Evolutionary conservation across 2,329 filamentous ascomycete species (phyloP), one percentile per base, ranked within the genome.

Genomic region (Alternaria novae-zelandiae): DNA sequence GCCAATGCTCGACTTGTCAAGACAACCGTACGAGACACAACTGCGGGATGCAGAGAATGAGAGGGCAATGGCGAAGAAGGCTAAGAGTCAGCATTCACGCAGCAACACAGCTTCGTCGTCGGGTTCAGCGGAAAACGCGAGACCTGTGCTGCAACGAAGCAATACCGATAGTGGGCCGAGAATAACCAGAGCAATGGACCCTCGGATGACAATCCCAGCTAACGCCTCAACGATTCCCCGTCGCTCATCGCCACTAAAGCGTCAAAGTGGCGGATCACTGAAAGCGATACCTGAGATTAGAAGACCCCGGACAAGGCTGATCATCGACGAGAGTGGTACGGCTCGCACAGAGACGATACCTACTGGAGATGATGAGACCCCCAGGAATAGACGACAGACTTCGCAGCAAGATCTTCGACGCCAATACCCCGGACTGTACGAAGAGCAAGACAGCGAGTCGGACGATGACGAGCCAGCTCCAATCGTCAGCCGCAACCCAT

Each of bases 251-350:
- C 83, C 83, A 1, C 62, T 85, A 21, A 85, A 85, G 71, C 78
- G 83, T 9, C 74, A 79, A 61, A 82, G 73, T 51, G 74, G 80
- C 32, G 74, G 78, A 3, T 79, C 79, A 15, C 76, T 85, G 4
- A 79, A 79, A 36, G 78, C 82, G 8, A 85, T 85, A 13, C 82
- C 83, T 4, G 83, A 85, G 66, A 70, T 79, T 50, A 76, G 77
- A 63, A 78, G 79, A 57, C 77, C 80, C 10, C 77, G 79, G 54
- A 81, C 81, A 50, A 81, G 82, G 8, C 79, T 85, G 20, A 76
- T 85, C 41, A 79, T 85, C 36, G 83, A 85, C 65, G 82, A 84
- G 64, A 81, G 76, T 54, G 83, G 83, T 13, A 77, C 79, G 46
- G 83, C 83, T 44, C 77, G 83, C 11, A 83, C 83, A 6, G 82